Evolutionary conservation across 345 rosid species (phyloP).

Genomic region (Salix dunnii): DNA sequence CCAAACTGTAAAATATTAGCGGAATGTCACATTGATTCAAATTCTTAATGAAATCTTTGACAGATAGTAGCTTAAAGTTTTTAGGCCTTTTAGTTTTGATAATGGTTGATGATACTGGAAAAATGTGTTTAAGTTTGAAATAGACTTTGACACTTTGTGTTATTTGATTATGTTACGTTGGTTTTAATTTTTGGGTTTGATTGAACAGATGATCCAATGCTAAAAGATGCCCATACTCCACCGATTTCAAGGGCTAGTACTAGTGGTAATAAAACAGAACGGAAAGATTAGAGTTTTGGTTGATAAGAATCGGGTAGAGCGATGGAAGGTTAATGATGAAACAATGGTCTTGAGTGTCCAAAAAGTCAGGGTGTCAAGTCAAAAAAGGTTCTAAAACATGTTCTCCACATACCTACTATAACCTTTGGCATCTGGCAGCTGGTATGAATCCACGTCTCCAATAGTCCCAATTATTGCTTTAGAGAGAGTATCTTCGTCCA

Average conservation of each 20-base stretch:
- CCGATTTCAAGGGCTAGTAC: conserved; percentile 42
- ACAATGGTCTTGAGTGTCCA: not conserved
- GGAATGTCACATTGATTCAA: not conserved
- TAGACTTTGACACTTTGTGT: not conserved
- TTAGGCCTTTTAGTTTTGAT: not conserved
- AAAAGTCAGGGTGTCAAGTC: not conserved
- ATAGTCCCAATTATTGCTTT: conserved; percentile 96
- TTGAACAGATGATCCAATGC: conserved; percentile 60
- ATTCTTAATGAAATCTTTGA: not conserved
- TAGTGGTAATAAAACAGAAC: conserved; percentile 14
- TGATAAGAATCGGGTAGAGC: conserved; percentile 47
- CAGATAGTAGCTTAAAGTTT: not conserved
- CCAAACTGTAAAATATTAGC: too few relatives aligned
- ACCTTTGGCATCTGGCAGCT: conserved; percentile 98
- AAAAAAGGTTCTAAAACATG: not conserved
- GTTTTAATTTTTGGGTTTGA: not conserved
- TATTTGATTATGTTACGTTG: not conserved
- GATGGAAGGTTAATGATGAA: conserved; percentile 33
- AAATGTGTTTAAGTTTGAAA: not conserved
- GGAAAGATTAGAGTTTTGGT: conserved; percentile 28
- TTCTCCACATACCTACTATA: conserved; percentile 66
- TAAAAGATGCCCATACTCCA: conserved; percentile 55
- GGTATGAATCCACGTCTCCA: conserved; percentile 92
- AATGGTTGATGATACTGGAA: not conserved
- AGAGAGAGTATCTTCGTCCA: conserved; percentile 79